Base-by-base conservation (phyloP, 257 asterid genomes). In the Craterostigma plantagineum region DNA sequence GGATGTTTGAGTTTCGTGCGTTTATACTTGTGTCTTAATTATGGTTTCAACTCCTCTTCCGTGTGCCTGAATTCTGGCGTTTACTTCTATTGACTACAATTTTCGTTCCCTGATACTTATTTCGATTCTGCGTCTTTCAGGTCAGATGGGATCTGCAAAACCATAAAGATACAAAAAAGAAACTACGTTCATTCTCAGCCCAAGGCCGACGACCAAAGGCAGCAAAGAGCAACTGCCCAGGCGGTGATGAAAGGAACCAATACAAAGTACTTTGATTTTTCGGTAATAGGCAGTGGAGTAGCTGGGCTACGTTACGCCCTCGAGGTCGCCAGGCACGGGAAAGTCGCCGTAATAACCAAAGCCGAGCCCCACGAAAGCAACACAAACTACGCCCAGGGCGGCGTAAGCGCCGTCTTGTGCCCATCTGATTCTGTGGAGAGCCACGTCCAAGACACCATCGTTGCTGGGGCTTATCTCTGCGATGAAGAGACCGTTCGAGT, bases 241-340 rank as follows among this genome's bases (percentile, higher is more conserved):
- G 70, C 92, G 27, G 62, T 58, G 69, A 62, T 72, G 58, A 59
- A 70, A 63, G 81, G 72, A 57, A 77, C 73, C 18, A 60, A 68
- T 33, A 71, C 68, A 8, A 83, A 78, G 60, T 79, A 71, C 55
- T 72, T 83, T 43, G 99, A 83, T 60, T 90, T 90, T 58, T 71
- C 83, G 48, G 78, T 90, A 34, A 77, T 90, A 55, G 99, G 99
- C 45, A 90, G 99, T 53, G 99, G 99, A 54, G 82, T 90, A 38
- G 99, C 99, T 55, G 99, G 99, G 66, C 95, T 90, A 55, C 72
- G 96, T 13, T 90, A 90, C 66, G 99, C 99, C 35, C 92, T 90
- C 7, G 99, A 90, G 72, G 99, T 83, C 56, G 91, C 99, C 23
- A 83, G 66, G 56, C 61, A 68, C 44, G 99, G 99, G 58, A 68